phyloP scores from a whole-genome alignment of 805 yeast species.

The Barnettozyma wickerhamii region DNA sequence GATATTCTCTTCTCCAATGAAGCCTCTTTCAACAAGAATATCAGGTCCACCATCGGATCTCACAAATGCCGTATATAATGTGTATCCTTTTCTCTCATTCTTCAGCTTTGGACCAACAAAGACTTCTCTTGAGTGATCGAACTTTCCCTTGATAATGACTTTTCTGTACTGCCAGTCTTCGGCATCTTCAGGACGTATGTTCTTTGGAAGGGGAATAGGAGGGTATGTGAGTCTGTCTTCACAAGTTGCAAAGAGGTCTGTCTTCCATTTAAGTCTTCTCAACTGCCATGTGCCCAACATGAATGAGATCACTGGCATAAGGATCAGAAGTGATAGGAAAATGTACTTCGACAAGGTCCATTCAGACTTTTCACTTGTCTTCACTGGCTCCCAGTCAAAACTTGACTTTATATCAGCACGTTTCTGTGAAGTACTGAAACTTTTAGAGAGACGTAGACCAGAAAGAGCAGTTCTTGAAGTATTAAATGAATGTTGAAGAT shows the following conservation, averaged over 20 bases:
- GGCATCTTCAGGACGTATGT: conserved; percentile 59
- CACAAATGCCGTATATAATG: conserved; percentile 75
- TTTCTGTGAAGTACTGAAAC: not conserved
- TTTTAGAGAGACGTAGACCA: not conserved
- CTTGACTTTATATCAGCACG: conserved; percentile 54
- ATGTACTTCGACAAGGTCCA: conserved; percentile 27
- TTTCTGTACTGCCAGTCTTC: conserved; percentile 77
- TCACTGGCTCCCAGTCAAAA: conserved; percentile 82
- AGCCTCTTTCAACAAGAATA: conserved; percentile 83
- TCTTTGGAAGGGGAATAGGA: conserved; percentile 67
- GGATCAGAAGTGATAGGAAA: conserved; percentile 36
- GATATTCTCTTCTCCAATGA: conserved; percentile 70
- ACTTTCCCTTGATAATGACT: conserved; percentile 72
- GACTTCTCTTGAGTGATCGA: conserved; percentile 80
- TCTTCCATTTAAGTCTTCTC: conserved; percentile 82
- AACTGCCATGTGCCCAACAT: conserved; percentile 94
- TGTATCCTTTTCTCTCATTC: conserved; percentile 72
- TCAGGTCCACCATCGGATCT: conserved; percentile 73
- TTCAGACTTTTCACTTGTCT: conserved; percentile 35
- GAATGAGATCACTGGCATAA: conserved; percentile 87
- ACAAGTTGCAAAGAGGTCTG: conserved; percentile 70
- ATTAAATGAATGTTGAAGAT: not conserved
- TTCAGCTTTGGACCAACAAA: conserved; percentile 86
- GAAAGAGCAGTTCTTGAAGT: not conserved
- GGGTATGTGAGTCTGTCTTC: conserved; percentile 77